Conservation (phyloP, 495 filamentous ascomycete species). For the Penicillium cinerascens region DNA sequence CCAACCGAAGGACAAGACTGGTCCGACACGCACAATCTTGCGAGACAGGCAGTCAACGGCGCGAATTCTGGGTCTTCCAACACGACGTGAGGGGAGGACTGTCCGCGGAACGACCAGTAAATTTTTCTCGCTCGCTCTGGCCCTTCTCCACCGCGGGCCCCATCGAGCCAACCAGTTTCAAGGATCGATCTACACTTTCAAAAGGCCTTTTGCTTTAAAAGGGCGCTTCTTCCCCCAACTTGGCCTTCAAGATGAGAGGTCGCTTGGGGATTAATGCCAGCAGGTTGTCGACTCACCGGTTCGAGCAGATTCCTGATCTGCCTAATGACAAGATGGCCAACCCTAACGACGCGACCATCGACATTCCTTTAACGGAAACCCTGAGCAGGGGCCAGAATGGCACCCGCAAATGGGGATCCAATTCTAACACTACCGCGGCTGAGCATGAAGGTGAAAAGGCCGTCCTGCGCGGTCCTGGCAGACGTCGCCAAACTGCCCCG, state of each 20-base stretch:
- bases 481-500: constrained; percentile 46
- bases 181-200: constrained; percentile 7
- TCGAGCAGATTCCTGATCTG: constrained; percentile 44
- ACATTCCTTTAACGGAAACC: constrained; percentile 52
- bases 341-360: constrained; percentile 56
- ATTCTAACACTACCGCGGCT: constrained; percentile 20
- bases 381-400: constrained; percentile 42
- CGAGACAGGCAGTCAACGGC: neutral
- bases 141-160: constrained; percentile 1
- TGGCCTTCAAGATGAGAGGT: constrained; percentile 27
- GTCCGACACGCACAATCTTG: constrained; percentile 4
- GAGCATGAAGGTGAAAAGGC: constrained; percentile 42
- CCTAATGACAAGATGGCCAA: constrained; percentile 39
- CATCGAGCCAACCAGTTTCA: constrained; percentile 1
- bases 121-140: neutral
- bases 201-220: constrained; percentile 6
- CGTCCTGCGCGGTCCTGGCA: constrained; percentile 46
- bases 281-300: constrained; percentile 43
- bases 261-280: constrained; percentile 33
- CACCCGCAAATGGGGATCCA: constrained; percentile 37
- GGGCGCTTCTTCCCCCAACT: neutral
- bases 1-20: constrained; percentile 2
- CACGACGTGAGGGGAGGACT: neutral
- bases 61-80: neutral
- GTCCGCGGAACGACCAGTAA: neutral